Evolutionary conservation across 441 rosid genomes (phyloP), one percentile per base, ranked within the genome.

Genomic region (Aquilaria agallochum): DNA sequence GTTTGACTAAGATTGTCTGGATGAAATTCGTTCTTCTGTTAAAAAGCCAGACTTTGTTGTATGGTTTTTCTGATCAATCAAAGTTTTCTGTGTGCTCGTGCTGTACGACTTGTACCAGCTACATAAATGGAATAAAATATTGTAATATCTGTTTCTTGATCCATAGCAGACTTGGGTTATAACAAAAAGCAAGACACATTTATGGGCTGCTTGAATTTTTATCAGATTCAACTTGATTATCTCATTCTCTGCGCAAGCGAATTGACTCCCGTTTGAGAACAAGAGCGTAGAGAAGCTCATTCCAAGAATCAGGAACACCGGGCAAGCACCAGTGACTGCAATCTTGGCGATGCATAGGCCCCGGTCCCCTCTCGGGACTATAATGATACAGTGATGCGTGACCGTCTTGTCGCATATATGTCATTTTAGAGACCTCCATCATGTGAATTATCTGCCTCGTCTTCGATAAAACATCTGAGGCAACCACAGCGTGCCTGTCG

Each of bases 271-370:
- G 40, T 72, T 79, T 77, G 44, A 86, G 81, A 59, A 78, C 57
- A 58, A 78, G 72, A 0, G 87, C 83, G 62, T 76, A 82, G 50
- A 80, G 77, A 55, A 87, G 80, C 72, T 82, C 87, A 56, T 87
- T 84, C 94, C 85, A 87, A 2, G 84, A 65, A 63, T 87, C 90
- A 13, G 94, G 94, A 14, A 84, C 84, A 3, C 90, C 85, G 7
- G 90, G 90, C 67, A 87, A 70, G 76, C 85, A 87, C 88, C 90
- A 80, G 31, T 79, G 88, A 72, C 86, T 84, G 72, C 94, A 87
- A 58, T 87, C 94, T 64, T 84, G 88, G 51, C 69, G 78, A 50
- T 76, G 73, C 44, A 81, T 59, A 36, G 84, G 57, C 1, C 72
- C 85, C 11, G 79, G 81, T 31, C 86, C 84, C 4, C 2, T 54